These are phyloP conservation scores for Russula ochroleuca DNA, from an alignment of 768 basidiomycete genomes.

Conservation along the genomic window DNA sequence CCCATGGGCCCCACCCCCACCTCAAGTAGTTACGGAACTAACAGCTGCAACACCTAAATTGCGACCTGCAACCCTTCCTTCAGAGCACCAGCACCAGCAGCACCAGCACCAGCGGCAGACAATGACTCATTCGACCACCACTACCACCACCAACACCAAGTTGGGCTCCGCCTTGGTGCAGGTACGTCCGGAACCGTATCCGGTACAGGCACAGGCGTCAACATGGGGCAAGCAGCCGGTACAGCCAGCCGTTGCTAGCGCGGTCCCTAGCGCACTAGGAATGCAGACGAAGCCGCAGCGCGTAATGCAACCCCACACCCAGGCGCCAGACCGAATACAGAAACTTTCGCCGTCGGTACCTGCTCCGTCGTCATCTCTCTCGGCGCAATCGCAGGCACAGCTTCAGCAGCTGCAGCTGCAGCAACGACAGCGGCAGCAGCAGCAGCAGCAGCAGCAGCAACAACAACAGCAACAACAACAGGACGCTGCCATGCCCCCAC, in stretches of 20 bases:
- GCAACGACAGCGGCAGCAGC: neutral
- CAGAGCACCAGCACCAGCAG: neutral
- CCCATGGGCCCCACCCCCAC: neutral
- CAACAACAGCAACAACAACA: neutral
- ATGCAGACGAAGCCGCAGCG: conserved; percentile 5
- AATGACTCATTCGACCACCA: conserved; percentile 11
- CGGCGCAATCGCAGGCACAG: conserved; percentile 2
- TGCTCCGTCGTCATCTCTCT: neutral
- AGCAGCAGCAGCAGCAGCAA: neutral
- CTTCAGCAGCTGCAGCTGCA: neutral
- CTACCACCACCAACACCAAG: neutral
- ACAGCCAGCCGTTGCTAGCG: neutral
- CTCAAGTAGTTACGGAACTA: neutral
- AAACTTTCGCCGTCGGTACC: neutral
- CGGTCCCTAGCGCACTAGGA: neutral
- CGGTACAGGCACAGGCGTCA: neutral
- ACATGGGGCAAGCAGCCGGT: neutral
- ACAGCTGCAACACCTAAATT: neutral
- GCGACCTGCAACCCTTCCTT: conserved; percentile 1
- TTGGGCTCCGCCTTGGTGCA: neutral
- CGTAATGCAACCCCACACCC: neutral
- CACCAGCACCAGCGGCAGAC: neutral
- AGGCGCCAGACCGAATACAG: neutral
- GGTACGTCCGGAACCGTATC: neutral
- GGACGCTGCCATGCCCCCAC: neutral